phyloP scores from a whole-genome alignment of 2,329 filamentous ascomycete species.

The Escovopsis weberi region DNA sequence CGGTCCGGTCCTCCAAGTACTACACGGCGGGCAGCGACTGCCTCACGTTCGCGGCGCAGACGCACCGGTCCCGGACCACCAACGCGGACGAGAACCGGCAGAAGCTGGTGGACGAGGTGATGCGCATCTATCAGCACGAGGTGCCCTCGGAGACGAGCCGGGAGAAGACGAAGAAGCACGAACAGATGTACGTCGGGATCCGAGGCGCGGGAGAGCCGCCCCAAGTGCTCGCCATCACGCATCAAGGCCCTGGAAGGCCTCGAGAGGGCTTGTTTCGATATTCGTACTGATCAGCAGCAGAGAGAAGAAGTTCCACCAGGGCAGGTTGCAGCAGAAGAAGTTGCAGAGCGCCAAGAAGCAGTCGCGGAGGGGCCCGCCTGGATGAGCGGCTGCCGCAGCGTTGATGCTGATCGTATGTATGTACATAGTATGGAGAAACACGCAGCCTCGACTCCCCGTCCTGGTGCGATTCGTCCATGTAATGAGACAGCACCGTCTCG shows the following conservation, averaged over 20 bases:
- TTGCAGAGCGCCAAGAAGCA: slow-evolving; percentile 35
- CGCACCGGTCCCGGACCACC: slow-evolving; percentile 33
- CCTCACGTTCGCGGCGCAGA: slow-evolving; percentile 41
- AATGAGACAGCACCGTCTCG: too few relatives aligned
- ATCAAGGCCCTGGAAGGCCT: too few relatives aligned
- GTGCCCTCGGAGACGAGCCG: slow-evolving; percentile 32
- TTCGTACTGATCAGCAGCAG: slow-evolving; percentile 16
- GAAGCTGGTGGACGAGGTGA: slow-evolving; percentile 34
- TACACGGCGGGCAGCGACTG: slow-evolving; percentile 37
- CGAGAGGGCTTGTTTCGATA: too few relatives aligned
- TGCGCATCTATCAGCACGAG: slow-evolving; percentile 29
- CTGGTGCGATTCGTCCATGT: too few relatives aligned
- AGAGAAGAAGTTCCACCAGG: slow-evolving; percentile 30
- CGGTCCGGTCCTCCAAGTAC: slow-evolving; percentile 38
- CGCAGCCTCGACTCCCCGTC: too few relatives aligned
- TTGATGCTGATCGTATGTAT: too few relatives aligned
- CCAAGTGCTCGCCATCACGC: too few relatives aligned
- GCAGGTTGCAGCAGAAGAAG: slow-evolving; percentile 34
- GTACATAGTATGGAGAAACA: too few relatives aligned
- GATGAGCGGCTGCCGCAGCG: not conserved
- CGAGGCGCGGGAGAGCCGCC: not conserved
- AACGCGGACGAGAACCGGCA: slow-evolving; percentile 39
- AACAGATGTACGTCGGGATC: slow-evolving; percentile 26
- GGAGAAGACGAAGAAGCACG: slow-evolving; percentile 34
- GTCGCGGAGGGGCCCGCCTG: slow-evolving; percentile 22